phyloP scores from a whole-genome alignment of 2,329 filamentous ascomycete species.

The Alternaria incomplexa region DNA sequence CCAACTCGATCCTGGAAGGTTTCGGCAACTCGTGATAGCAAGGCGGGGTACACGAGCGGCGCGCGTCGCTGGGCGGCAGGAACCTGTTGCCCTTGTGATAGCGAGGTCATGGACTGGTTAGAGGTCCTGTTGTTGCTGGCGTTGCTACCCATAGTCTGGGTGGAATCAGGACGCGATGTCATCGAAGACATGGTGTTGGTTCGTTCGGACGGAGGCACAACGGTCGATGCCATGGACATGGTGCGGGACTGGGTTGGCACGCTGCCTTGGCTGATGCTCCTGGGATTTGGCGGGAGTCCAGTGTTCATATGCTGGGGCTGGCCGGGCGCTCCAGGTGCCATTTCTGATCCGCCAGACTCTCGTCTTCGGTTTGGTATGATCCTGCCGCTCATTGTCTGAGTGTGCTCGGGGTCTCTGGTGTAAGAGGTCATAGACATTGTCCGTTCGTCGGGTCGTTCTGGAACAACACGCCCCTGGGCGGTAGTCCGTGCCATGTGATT shows the following conservation, averaged over 20 bases:
- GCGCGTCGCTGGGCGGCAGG: conserved; percentile 65
- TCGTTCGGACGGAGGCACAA: conserved; percentile 69
- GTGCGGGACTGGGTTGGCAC: conserved; percentile 63
- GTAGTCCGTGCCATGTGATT: conserved; percentile 77
- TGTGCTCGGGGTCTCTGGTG: conserved; percentile 75
- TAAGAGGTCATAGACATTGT: conserved; percentile 96
- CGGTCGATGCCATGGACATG: conserved; percentile 92
- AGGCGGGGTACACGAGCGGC: conserved; percentile 89
- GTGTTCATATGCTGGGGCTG: conserved; percentile 28
- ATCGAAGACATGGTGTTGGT: conserved; percentile 63
- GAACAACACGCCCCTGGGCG: conserved; percentile 87
- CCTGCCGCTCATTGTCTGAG: conserved; percentile 90
- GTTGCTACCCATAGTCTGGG: conserved; percentile 32
- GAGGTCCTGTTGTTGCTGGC: conserved; percentile 46
- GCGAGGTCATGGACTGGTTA: conserved; percentile 50
- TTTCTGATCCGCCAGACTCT: conserved; percentile 56
- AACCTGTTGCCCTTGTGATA: conserved; percentile 45
- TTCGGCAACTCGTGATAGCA: conserved; percentile 91
- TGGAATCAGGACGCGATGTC: conserved; percentile 49
- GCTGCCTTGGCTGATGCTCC: conserved; percentile 46
- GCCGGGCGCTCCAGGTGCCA: conserved; percentile 23
- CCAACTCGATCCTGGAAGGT: conserved; percentile 90
- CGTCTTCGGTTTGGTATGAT: conserved; percentile 80
- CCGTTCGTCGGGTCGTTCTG: conserved; percentile 88
- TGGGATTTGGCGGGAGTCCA: conserved; percentile 42